Evolutionary conservation across 1,284 basidiomycete species (phyloP).

Genomic region (Fistulina hepatica): DNA sequence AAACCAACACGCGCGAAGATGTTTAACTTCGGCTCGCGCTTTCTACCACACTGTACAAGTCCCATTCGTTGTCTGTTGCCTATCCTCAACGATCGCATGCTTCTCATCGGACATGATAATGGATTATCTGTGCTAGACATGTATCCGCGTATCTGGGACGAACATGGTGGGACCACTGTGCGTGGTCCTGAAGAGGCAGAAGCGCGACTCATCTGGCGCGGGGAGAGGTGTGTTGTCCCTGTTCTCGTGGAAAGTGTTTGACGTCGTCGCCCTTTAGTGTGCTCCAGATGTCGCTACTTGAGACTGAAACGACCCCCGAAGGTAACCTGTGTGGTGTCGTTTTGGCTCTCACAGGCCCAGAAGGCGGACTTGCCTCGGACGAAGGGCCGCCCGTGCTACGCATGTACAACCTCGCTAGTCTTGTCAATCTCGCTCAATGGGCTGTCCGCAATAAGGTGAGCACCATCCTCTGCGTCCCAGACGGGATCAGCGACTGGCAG

Average conservation of each 20-base stretch:
- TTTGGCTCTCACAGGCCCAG: constrained; percentile 57
- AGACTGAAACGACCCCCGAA: constrained; percentile 49
- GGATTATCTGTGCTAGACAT: constrained; percentile 70
- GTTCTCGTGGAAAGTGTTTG: constrained; percentile 8
- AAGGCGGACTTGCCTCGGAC: too few relatives aligned
- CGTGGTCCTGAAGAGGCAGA: constrained; percentile 62
- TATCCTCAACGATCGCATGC: constrained; percentile 44
- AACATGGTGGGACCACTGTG: constrained; percentile 32
- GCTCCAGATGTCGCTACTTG: constrained; percentile 63
- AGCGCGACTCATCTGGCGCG: constrained; percentile 55
- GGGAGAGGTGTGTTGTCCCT: constrained; percentile 50
- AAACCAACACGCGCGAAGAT: constrained; percentile 52
- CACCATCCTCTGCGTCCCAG: constrained; percentile 9
- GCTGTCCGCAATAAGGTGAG: constrained; percentile 51
- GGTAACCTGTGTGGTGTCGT: constrained; percentile 62
- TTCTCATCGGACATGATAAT: constrained; percentile 66
- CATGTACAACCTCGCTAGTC: constrained; percentile 71
- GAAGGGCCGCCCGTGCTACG: constrained; percentile 39
- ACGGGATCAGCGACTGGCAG: neutral
- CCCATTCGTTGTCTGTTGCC: constrained; percentile 67
- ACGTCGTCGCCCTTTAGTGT: constrained; percentile 36
- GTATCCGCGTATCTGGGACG: constrained; percentile 57
- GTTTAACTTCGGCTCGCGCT: constrained; percentile 70
- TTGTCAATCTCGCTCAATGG: constrained; percentile 66
- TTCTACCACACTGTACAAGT: constrained; percentile 64